Percentiles rank a stretch among this genome's conserved stretches.
Conservation (phyloP, 192 early-diverging fungal species). For the Entomortierella chlamydospora region DNA sequence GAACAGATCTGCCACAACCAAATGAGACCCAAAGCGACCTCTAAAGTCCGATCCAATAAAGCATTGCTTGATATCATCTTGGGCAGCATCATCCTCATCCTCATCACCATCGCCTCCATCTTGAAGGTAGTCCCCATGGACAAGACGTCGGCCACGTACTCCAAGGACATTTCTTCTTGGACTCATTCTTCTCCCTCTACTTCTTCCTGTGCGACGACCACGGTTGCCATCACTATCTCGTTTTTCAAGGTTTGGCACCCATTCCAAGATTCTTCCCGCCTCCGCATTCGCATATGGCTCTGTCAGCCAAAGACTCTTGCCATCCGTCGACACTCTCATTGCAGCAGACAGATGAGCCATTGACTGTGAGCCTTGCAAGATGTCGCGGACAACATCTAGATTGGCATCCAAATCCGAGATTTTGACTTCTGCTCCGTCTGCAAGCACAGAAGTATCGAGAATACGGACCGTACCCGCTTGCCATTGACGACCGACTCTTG, state of each 20-base stretch:
- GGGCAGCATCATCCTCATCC: constrained; percentile 15
- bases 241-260: constrained; percentile 18
- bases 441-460: constrained; percentile 14
- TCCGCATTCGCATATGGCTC: constrained; percentile 40
- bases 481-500: constrained; percentile 36
- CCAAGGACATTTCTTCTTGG: constrained; percentile 9
- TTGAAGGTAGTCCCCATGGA: background rate
- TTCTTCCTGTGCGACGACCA: background rate
- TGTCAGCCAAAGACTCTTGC: constrained; percentile 37
- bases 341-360: constrained; percentile 49
- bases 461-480: constrained; percentile 46
- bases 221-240: background rate
- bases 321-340: constrained; percentile 39
- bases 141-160: constrained; percentile 9
- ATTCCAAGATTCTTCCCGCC: constrained; percentile 32
- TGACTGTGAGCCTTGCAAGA: constrained; percentile 34
- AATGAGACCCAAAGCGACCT: constrained; percentile 37
- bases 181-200: background rate
- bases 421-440: constrained; percentile 6
- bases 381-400: constrained; percentile 21
- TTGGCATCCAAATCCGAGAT: constrained; percentile 27
- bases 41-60: constrained; percentile 30
- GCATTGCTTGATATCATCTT: constrained; percentile 28
- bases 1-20: constrained; percentile 33
- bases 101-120: constrained; percentile 1